Conservation (phyloP, 768 basidiomycete species). For the Clitopilus passeckerianus region DNA sequence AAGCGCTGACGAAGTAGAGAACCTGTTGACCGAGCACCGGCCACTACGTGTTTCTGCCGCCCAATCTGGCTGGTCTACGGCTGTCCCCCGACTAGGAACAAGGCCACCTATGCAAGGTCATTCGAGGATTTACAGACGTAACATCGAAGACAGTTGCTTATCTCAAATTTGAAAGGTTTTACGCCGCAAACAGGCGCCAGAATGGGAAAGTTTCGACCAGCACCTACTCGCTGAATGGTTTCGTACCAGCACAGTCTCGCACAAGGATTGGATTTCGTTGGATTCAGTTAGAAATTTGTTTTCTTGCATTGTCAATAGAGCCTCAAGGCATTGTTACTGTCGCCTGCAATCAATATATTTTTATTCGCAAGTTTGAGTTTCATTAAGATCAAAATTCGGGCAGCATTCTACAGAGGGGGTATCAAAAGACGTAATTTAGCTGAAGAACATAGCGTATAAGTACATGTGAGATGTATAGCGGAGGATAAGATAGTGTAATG, state of each 20-base stretch:
- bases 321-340: too few species aligned
- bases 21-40: conserved; percentile 38
- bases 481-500: background rate
- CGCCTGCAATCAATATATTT: too few species aligned
- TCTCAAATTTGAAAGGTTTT: background rate
- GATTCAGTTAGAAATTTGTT: background rate
- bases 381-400: too few species aligned
- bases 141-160: background rate
- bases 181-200: background rate
- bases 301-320: background rate
- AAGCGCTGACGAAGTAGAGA: conserved; percentile 72
- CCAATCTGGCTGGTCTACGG: conserved; percentile 30
- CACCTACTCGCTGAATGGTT: background rate
- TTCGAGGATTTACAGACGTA: background rate
- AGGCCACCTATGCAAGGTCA: conserved; percentile 15
- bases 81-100: conserved; percentile 17
- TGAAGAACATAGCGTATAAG: background rate
- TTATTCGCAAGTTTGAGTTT: too few species aligned
- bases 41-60: conserved; percentile 14
- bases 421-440: too few species aligned
- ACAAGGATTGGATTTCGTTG: background rate
- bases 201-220: background rate
- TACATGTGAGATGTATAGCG: background rate
- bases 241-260: background rate
- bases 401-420: too few species aligned